Conservation (phyloP, 495 filamentous ascomycete genomes). For the Penicillium salamii region DNA sequence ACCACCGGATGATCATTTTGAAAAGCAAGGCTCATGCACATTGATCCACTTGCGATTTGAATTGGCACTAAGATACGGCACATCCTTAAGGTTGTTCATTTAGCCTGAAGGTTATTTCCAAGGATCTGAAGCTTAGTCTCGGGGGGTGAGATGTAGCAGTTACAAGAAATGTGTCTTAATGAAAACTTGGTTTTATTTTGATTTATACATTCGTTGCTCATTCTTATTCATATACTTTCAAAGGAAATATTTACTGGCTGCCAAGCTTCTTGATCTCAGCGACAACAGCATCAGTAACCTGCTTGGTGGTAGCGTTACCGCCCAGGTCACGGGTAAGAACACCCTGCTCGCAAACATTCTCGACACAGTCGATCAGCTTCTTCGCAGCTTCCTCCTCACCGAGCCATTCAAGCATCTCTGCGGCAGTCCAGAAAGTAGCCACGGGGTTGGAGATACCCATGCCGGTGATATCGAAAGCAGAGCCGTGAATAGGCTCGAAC, state of each 20-base stretch:
- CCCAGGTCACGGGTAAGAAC: slow-evolving; percentile 62
- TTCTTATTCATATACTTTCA: neutral
- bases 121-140: too few species aligned
- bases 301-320: slow-evolving; percentile 50
- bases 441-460: slow-evolving; percentile 72
- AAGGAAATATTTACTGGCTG: neutral
- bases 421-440: slow-evolving; percentile 66
- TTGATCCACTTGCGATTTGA: slow-evolving; percentile 17
- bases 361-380: slow-evolving; percentile 55
- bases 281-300: slow-evolving; percentile 62
- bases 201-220: neutral
- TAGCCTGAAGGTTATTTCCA: slow-evolving; percentile 9
- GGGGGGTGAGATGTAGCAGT: too few species aligned
- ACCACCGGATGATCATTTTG: too few species aligned
- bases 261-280: slow-evolving; percentile 48
- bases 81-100: neutral
- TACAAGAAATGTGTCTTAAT: too few species aligned
- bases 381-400: slow-evolving; percentile 54
- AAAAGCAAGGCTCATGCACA: slow-evolving; percentile 9
- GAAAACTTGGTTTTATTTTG: neutral
- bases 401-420: slow-evolving; percentile 67
- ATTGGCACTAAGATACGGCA: slow-evolving; percentile 31
- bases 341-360: slow-evolving; percentile 57
- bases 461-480: slow-evolving; percentile 70
- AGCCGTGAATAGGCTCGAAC: slow-evolving; percentile 68